phyloP scores from a whole-genome alignment of 177 flowering plant species.

The Telopea speciosissima region DNA sequence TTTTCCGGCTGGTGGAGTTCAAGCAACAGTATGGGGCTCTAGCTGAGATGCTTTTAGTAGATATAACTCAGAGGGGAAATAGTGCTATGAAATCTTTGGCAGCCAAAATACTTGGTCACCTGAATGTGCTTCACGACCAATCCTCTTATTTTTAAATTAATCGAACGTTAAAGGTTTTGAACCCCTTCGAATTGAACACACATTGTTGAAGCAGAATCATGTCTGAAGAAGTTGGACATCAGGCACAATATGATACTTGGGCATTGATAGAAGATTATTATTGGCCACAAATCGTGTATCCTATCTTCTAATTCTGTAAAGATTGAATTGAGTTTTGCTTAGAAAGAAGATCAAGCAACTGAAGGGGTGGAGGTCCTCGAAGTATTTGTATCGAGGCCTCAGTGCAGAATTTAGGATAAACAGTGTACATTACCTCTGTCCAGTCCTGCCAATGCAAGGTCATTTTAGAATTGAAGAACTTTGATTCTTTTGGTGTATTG shows the following conservation, averaged over 20 bases:
- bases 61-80: conserved; percentile 57
- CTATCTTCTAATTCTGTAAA: too few relatives aligned
- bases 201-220: neutral
- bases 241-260: too few relatives aligned
- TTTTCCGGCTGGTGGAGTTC: conserved; percentile 45
- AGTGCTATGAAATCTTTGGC: conserved; percentile 44
- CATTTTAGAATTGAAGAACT: too few relatives aligned
- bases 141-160: conserved; percentile 51
- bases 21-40: conserved; percentile 44
- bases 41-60: conserved; percentile 56
- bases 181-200: neutral
- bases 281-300: too few relatives aligned
- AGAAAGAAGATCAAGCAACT: too few relatives aligned
- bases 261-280: too few relatives aligned
- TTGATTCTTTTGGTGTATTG: too few relatives aligned
- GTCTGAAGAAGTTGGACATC: neutral
- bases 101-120: conserved; percentile 55
- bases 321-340: neutral
- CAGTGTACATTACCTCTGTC: too few relatives aligned
- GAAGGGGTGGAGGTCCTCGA: too few relatives aligned
- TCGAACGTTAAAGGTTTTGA: neutral
- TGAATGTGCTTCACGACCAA: conserved; percentile 60
- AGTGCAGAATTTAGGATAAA: too few relatives aligned
- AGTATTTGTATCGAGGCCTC: too few relatives aligned
- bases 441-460: too few relatives aligned